A percentile compares a stretch with the other conserved stretches of the same genome.
These are phyloP conservation scores for Volvox reticuliferus DNA, from an alignment of 139 green algal species.

Conservation along the genomic window DNA sequence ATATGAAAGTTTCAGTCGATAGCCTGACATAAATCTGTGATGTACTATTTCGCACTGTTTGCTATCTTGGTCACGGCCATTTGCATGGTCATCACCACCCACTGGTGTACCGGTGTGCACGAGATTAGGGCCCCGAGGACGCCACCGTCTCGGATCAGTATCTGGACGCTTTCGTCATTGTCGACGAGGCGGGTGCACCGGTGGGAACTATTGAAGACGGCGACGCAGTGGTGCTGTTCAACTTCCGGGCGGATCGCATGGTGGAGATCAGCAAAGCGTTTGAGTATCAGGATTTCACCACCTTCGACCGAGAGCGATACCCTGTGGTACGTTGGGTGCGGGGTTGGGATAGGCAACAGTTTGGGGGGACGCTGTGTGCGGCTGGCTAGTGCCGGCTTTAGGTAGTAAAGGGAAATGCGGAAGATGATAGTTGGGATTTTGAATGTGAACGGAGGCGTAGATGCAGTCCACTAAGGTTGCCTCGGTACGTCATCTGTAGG, in stretches of 20 bases:
- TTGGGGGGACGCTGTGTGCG: not conserved
- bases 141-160: conserved; percentile 87
- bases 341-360: not conserved
- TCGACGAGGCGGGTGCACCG: conserved; percentile 82
- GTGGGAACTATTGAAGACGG: conserved; percentile 93
- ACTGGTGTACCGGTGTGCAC: too few species aligned
- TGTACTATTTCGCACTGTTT: too few species aligned
- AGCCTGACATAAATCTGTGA: too few species aligned
- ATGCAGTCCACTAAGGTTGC: too few species aligned
- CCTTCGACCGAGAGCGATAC: conserved; percentile 75
- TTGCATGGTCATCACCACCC: too few species aligned
- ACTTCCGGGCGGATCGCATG: conserved; percentile 97
- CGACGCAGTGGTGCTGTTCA: conserved; percentile 96
- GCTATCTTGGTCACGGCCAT: too few species aligned
- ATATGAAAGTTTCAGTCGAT: too few species aligned
- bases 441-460: too few species aligned
- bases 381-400: not conserved
- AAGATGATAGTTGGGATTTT: too few species aligned
- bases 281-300: conserved; percentile 90
- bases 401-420: too few species aligned
- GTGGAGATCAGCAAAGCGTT: conserved; percentile 96
- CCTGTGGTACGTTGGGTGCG: conserved; percentile 69
- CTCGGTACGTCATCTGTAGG: too few species aligned
- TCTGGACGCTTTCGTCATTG: conserved; percentile 89
- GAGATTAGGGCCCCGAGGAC: conserved; percentile 47